phyloP scores from a whole-genome alignment of 2,329 filamentous ascomycete genomes.

The Colletotrichum sp. region DNA sequence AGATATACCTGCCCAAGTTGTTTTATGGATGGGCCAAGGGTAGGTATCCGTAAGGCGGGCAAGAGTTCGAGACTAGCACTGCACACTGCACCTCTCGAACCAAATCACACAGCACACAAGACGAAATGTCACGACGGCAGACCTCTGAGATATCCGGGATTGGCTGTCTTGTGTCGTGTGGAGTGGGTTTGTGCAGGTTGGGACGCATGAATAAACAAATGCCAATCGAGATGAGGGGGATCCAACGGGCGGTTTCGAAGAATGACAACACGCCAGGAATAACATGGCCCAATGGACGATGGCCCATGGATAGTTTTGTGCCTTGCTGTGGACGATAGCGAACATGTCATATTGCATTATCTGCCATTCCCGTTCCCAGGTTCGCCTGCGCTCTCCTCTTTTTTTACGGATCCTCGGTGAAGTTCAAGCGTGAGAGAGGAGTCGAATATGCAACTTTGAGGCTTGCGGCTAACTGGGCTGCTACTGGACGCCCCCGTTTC shows the following conservation, averaged over 20 bases:
- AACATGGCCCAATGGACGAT: neutral
- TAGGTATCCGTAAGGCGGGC: neutral
- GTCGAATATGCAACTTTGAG: neutral
- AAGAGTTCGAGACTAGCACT: neutral
- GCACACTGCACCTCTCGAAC: neutral
- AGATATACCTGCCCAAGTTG: too few species aligned
- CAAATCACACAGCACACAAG: neutral
- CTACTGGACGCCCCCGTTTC: neutral
- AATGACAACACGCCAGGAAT: neutral
- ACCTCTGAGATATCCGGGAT: neutral
- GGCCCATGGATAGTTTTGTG: neutral
- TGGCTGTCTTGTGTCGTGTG: neutral
- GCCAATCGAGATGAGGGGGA: conserved; percentile 12
- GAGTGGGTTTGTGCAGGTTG: neutral
- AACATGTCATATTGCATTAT: conserved; percentile 1
- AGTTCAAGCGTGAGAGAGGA: neutral
- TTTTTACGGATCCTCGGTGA: neutral
- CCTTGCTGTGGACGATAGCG: neutral
- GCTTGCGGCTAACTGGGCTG: neutral
- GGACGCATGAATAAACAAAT: conserved; percentile 21
- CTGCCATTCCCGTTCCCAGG: neutral
- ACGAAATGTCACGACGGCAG: neutral
- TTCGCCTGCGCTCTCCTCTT: neutral
- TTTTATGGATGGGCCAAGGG: neutral
- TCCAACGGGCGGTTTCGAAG: neutral